Base-by-base conservation (phyloP, 305 asterid genomes). In the Fraxinus sp. region DNA sequence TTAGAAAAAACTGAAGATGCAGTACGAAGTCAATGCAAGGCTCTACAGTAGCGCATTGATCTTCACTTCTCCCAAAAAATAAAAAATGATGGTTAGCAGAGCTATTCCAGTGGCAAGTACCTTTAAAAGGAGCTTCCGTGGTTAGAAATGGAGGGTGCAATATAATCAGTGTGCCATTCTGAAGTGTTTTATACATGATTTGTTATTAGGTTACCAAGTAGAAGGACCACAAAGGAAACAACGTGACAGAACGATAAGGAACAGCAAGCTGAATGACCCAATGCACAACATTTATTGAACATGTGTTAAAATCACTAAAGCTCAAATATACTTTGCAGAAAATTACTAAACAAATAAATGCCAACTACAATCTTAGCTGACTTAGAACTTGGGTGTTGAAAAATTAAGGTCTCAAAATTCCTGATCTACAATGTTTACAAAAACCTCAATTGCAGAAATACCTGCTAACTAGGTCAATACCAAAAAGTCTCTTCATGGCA, bases 381-480 rank as follows among this genome's bases (percentile, higher is more conserved):
- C 74, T 68, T 22, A 22, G 32, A 62, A 62, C 71, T 62, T 70
- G 20, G 41, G 75, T 20, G 0, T 70, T 11, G 39, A 70, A 70
- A 68, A 70, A 70, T 30, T 28, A 28, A 3, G 11, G 75, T 70
- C 39, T 28, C 39, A 70, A 70, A 28, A 11, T 71, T 71, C 41
- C 44, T 28, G 44, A 71, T 30, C 24, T 16, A 32, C 20, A 71
- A 14, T 32, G 44, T 41, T 30, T 71, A 7, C 36, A 41, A 71
- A 30, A 88, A 78, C 73, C 80, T 32, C 24, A 57, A 78, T 68
- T 74, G 76, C 75, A 85, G 71, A 83, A 30, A 68, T 89, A 97
- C 99, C 99, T 97, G 97, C 98, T 97, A 79, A 89, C 91, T 86
- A 94, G 92, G 80, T 93, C 98, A 77, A 94, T 81, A 55, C 96